Conservation (phyloP, 75 land plant species). For the Pinus albicaulis region DNA sequence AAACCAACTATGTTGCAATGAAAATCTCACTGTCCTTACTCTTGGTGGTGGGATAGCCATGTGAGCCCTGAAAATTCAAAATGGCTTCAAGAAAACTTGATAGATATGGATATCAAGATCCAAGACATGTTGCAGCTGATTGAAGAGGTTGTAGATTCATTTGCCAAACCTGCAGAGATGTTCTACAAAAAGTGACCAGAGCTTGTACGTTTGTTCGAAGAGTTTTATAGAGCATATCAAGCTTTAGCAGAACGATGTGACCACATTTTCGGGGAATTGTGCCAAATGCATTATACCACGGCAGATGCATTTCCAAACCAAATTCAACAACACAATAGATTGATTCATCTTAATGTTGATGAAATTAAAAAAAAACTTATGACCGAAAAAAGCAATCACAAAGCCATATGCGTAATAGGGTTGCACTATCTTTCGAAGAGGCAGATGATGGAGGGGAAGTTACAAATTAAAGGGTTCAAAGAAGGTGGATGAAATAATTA, state of each 20-base stretch:
- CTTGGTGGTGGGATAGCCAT: too few species aligned
- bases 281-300: slow-evolving; percentile 51
- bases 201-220: slow-evolving; percentile 58
- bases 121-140: slow-evolving; percentile 69
- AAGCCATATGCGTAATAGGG: slow-evolving; percentile 28
- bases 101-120: slow-evolving; percentile 66
- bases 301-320: slow-evolving; percentile 41
- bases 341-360: not conserved
- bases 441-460: slow-evolving; percentile 23
- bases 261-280: slow-evolving; percentile 59
- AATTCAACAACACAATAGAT: not conserved
- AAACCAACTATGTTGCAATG: too few species aligned
- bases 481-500: slow-evolving; percentile 48
- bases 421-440: slow-evolving; percentile 19
- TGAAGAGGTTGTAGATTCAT: slow-evolving; percentile 83
- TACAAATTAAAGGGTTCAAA: slow-evolving; percentile 36
- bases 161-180: slow-evolving; percentile 82
- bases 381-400: not conserved
- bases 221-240: slow-evolving; percentile 64
- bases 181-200: slow-evolving; percentile 75
- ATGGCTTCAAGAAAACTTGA: too few species aligned
- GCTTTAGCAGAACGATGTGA: slow-evolving; percentile 80
- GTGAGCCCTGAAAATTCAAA: too few species aligned
- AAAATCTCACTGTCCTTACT: too few species aligned
- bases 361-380: not conserved